These are phyloP conservation scores for Venturia asperata DNA, from an alignment of 2,329 filamentous ascomycete species.

Conservation along the genomic window DNA sequence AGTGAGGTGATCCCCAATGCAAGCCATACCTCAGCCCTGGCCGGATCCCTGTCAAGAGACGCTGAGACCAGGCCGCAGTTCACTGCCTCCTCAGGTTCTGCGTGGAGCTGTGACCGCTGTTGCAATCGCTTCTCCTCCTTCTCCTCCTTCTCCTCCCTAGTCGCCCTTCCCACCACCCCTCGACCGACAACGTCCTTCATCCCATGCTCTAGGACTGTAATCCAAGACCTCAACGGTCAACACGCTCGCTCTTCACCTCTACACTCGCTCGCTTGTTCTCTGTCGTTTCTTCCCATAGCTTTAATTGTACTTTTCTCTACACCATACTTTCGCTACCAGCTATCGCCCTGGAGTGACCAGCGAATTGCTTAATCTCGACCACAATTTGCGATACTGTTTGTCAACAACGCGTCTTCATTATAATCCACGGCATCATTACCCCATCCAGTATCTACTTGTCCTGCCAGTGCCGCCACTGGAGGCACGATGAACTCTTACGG, in stretches of 20 bases:
- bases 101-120: background rate
- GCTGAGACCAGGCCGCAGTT: background rate
- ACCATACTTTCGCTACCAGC: background rate
- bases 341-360: background rate
- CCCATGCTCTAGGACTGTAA: background rate
- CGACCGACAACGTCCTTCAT: background rate
- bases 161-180: slow-evolving; percentile 2
- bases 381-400: background rate
- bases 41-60: background rate
- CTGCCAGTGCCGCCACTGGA: background rate
- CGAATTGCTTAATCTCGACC: background rate
- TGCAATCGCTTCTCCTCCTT: background rate
- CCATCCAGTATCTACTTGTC: background rate
- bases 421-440: background rate
- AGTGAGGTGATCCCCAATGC: background rate
- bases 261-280: slow-evolving; percentile 11
- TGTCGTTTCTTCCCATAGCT: slow-evolving; percentile 3
- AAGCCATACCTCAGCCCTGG: slow-evolving; percentile 7
- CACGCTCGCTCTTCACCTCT: slow-evolving; percentile 1
- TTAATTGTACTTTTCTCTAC: background rate
- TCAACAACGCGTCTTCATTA: background rate
- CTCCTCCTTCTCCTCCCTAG: background rate
- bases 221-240: slow-evolving; percentile 1
- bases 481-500: slow-evolving; percentile 2
- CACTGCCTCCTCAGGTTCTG: background rate